These are phyloP conservation scores for Monilinia laxa DNA, from an alignment of 2,329 filamentous ascomycete species.

Conservation along the genomic window DNA sequence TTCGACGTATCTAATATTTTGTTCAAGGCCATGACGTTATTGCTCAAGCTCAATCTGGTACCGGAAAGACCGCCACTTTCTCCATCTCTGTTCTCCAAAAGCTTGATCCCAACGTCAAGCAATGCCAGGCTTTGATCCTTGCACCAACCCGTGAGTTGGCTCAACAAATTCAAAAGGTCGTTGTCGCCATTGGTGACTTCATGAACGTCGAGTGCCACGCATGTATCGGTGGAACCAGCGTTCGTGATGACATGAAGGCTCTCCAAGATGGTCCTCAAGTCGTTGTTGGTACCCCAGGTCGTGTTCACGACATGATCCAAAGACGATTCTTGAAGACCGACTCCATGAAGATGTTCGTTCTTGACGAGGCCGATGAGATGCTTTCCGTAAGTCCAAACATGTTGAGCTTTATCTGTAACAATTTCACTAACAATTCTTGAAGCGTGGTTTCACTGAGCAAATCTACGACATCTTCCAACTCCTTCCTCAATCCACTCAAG, in stretches of 20 bases:
- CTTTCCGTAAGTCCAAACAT: conserved; percentile 65
- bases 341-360: conserved; percentile 99
- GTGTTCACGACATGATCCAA: conserved; percentile 99
- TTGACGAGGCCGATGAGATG: conserved; percentile 99
- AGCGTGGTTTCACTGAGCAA: conserved; percentile 99
- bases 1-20: conserved; percentile 30
- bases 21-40: conserved; percentile 90
- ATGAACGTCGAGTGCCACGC: conserved; percentile 99
- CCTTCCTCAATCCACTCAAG: conserved; percentile 95
- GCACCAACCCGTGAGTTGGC: conserved; percentile 97
- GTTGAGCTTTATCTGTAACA: neutral
- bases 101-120: conserved; percentile 92
- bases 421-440: conserved; percentile 42
- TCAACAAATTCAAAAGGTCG: conserved; percentile 99
- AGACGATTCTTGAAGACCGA: conserved; percentile 96
- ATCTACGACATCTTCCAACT: conserved; percentile 99
- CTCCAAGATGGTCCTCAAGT: conserved; percentile 95
- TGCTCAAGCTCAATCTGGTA: conserved; percentile 98
- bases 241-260: conserved; percentile 98
- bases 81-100: conserved; percentile 99
- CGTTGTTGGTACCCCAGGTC: conserved; percentile 95
- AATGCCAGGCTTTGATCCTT: conserved; percentile 96
- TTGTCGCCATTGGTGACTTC: conserved; percentile 98
- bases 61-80: conserved; percentile 99
- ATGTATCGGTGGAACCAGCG: conserved; percentile 97